These are phyloP conservation scores for Tylopilus sp. DNA, from an alignment of 768 basidiomycete species.

Conservation along the genomic window DNA sequence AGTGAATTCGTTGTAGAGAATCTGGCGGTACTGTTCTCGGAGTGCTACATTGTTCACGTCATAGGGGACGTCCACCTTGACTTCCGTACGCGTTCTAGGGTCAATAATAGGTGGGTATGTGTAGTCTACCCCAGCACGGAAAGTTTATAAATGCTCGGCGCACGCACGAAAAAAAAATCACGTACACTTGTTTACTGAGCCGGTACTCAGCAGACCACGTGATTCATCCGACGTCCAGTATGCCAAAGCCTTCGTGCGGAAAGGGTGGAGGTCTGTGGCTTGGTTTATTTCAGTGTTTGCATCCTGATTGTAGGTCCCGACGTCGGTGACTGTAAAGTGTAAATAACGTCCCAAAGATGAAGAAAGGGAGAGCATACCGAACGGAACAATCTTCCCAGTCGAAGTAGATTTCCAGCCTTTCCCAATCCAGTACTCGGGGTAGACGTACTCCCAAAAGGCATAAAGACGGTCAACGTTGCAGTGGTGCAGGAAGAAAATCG, in stretches of 20 bases:
- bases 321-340: background rate
- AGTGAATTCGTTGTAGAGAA: constrained; percentile 6
- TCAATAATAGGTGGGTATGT: constrained; percentile 19
- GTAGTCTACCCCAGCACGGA: too few relatives aligned
- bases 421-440: constrained; percentile 15
- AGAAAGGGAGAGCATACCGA: constrained; percentile 2
- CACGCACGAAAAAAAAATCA: background rate
- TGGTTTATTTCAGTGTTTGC: background rate
- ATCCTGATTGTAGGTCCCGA: constrained; percentile 2
- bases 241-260: constrained; percentile 1
- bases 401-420: constrained; percentile 8
- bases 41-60: background rate
- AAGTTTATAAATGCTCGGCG: too few relatives aligned
- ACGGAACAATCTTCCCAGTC: background rate
- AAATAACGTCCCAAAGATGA: background rate
- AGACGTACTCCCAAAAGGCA: constrained; percentile 22
- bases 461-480: constrained; percentile 18
- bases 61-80: constrained; percentile 15
- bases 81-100: background rate
- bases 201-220: constrained; percentile 1
- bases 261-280: constrained; percentile 5
- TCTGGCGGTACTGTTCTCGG: constrained; percentile 4
- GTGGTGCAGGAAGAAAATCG: constrained; percentile 20
- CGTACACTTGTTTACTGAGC: constrained; percentile 5
- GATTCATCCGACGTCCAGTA: constrained; percentile 17